Base-by-base conservation (phyloP, 1,139 yeast genomes). In the Debaryomyces fabryi region DNA sequence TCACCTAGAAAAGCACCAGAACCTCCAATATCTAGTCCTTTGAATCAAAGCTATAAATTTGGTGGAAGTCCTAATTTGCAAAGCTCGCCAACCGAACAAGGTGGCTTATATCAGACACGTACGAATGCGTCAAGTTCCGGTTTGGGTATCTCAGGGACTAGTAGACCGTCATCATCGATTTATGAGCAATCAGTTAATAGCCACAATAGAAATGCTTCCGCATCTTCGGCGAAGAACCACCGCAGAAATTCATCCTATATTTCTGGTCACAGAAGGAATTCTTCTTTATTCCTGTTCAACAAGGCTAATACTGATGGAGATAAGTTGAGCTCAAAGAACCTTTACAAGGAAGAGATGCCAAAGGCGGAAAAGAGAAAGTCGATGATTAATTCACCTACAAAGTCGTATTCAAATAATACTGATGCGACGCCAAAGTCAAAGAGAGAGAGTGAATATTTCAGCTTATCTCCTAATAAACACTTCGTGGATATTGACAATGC, bases 1-100 rank as follows among this genome's bases (percentile, higher is more conserved):
- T 83, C 88, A 0, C 89, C 88, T 21, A 72, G 88, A 62, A 81
- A 72, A 57, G 86, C 88, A 0, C 88, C 88, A 1, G 74, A 73
- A 47, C 85, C 86, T 6, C 86, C 86, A 2, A 60, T 71, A 4
- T 72, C 70, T 42, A 57, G 68, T 46, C 68, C 71, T 3, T 47
- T 63, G 48, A 60, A 61, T 49, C 55, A 56, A 10, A 48, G 42
- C 30, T 68, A 52, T 51, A 60, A 59, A 47, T 69, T 68, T 52
- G 72, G 71, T 5, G 66, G 58, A 10, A 56, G 58, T 8, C 52
- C 63, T 13, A 33, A 30, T 13, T 49, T 49, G 12, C 50, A 54
- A 9, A 52, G 49, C 42, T 49, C 53, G 4, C 45, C 51, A 16
- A 47, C 47, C 6, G 44, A 34, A 10, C 21, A 24, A 16, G 49